Conservation (phyloP, 345 rosid genomes). For the Angophora floribunda region DNA sequence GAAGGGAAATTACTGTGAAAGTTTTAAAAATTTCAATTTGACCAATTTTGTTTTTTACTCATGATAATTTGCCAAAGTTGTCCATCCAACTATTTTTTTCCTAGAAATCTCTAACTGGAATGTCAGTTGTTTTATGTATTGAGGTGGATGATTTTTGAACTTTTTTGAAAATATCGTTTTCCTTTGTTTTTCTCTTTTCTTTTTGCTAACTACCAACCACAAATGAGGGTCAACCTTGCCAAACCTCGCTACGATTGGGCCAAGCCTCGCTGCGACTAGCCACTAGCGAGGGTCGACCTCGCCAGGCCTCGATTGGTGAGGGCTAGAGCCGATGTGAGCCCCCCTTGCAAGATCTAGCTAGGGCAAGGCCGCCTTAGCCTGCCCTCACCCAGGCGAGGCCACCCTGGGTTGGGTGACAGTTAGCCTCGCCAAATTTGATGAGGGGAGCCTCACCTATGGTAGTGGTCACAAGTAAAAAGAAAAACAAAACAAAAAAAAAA, state of each 20-base stretch:
- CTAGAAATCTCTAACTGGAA: too few species aligned
- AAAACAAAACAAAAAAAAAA: background rate
- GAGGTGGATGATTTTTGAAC: fast-evolving
- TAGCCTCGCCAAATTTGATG: fast-evolving
- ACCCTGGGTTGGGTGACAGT: fast-evolving
- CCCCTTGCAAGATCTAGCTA: fast-evolving
- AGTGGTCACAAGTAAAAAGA: background rate
- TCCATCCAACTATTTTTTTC: fast-evolving
- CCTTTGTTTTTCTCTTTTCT: background rate
- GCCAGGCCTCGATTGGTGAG: background rate
- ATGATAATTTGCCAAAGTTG: too few species aligned
- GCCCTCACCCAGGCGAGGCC: background rate
- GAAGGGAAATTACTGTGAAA: background rate
- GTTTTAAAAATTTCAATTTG: background rate
- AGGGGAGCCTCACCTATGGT: fast-evolving
- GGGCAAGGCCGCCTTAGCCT: background rate
- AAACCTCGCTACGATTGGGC: too few species aligned
- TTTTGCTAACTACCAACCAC: fast-evolving
- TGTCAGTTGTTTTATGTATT: fast-evolving
- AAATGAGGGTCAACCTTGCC: background rate
- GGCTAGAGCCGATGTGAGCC: fast-evolving
- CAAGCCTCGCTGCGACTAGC: fast-evolving
- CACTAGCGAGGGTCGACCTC: background rate
- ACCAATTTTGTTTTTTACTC: too few species aligned
- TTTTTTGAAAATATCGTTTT: too few species aligned